These are phyloP conservation scores for Opeltia flavorubescens DNA, from an alignment of 495 filamentous ascomycete species.

Conservation along the genomic window DNA sequence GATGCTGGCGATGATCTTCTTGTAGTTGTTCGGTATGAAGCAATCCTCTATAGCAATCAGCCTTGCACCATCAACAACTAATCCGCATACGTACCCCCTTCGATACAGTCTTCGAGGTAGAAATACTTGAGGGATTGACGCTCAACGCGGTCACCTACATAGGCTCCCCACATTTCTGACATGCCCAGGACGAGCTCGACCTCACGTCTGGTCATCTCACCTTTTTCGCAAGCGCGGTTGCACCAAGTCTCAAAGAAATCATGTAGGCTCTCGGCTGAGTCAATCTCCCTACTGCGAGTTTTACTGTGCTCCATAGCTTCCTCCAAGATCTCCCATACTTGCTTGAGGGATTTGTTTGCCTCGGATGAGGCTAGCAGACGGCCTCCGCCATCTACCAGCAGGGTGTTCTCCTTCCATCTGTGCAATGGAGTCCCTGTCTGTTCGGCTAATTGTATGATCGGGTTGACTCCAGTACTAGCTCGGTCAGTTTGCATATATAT, in stretches of 20 bases:
- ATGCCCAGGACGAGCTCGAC: constrained; percentile 45
- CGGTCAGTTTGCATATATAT: neutral
- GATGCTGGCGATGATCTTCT: constrained; percentile 54
- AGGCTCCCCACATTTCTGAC: constrained; percentile 71
- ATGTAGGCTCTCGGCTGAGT: constrained; percentile 47
- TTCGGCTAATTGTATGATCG: constrained; percentile 62
- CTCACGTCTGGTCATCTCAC: constrained; percentile 14
- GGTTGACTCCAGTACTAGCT: constrained; percentile 59
- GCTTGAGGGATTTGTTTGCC: constrained; percentile 22
- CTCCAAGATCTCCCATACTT: constrained; percentile 62
- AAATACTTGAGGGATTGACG: constrained; percentile 81
- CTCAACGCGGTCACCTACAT: constrained; percentile 64
- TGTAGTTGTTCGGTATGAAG: constrained; percentile 74
- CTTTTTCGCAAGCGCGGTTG: constrained; percentile 29
- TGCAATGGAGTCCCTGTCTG: constrained; percentile 41
- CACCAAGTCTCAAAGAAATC: constrained; percentile 61
- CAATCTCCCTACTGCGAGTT: constrained; percentile 44
- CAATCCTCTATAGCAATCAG: constrained; percentile 47
- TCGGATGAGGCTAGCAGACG: neutral
- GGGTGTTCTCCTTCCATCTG: constrained; percentile 6
- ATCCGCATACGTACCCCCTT: constrained; percentile 43
- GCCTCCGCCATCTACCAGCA: constrained; percentile 2
- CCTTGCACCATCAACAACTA: neutral
- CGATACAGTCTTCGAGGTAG: constrained; percentile 83
- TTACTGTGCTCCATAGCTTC: constrained; percentile 70